Evolutionary conservation across 176 grass and related monocot species (phyloP), one percentile per base, ranked within the genome.

Genomic region (Carex pumila): DNA sequence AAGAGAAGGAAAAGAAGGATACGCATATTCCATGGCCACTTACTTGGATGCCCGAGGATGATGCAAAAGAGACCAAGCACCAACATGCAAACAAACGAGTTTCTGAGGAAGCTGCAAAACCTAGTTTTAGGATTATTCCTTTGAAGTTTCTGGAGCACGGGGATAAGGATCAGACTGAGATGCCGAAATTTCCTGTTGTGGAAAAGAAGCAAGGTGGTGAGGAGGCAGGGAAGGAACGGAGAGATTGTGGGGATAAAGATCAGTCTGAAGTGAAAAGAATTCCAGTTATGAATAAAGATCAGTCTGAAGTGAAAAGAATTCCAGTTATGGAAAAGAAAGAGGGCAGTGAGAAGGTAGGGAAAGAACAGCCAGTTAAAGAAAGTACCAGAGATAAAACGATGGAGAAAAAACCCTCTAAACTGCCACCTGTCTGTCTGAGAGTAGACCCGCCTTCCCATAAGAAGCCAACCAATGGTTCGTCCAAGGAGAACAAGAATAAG

Each of bases 401-500:
- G 79, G 85, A 84, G 62, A 84, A 57, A 39, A 81, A 94, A 54
- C 77, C 49, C 80, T 90, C 90, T 75, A 98, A 93, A 67, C 53
- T 98, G 70, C 91, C 90, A 39, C 95, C 95, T 30, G 82, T 98
- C 55, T 95, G 95, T 83, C 84, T 98, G 80, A 87, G 91, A 66
- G 79, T 98, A 61, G 89, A 94, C 79, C 92, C 90, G 6, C 75
- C 94, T 49, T 89, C 92, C 21, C 85, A 68, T 78, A 94, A 90
- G 85, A 92, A 94, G 41, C 56, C 79, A 9, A 80, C 84, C 63
- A 98, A 91, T 91, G 91, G 83, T 80, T 84, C 84, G 30, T 85
- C 87, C 13, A 84, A 84, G 36, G 83, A 80, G 21, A 6, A 22
- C 73, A 76, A 87, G 70, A 18, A 59, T 39, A 90, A 54, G 47